phyloP scores from a whole-genome alignment of 768 basidiomycete species.

The Hygrophorus pudorinus region DNA sequence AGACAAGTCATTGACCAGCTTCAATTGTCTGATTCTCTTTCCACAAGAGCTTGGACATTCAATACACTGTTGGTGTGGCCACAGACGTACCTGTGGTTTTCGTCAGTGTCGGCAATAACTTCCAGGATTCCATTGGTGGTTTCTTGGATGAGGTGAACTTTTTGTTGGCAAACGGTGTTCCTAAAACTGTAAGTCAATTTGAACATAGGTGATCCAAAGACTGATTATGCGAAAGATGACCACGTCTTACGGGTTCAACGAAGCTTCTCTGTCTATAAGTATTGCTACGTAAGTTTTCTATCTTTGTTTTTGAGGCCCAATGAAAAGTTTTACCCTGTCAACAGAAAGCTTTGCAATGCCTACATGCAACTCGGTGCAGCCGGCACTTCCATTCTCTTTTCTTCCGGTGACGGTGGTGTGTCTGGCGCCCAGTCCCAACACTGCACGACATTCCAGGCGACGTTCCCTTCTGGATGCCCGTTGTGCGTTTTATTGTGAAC shows the following conservation, averaged over 20 bases:
- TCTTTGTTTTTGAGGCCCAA: not conserved
- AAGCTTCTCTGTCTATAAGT: constrained; percentile 11
- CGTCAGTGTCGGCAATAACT: constrained; percentile 21
- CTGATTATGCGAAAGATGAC: constrained; percentile 20
- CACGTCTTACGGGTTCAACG: constrained; percentile 44
- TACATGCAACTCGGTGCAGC: constrained; percentile 33
- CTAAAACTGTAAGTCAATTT: no score
- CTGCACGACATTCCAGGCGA: constrained; percentile 1
- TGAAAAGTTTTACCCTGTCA: not conserved
- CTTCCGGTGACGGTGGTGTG: constrained; percentile 40
- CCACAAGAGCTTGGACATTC: constrained; percentile 19
- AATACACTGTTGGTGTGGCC: constrained; percentile 29
- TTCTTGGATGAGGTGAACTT: constrained; percentile 25
- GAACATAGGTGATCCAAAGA: no score
- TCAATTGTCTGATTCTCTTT: not conserved
- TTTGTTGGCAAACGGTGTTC: constrained; percentile 8
- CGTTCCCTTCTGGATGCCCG: constrained; percentile 41
- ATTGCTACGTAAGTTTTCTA: not conserved
- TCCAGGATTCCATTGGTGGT: constrained; percentile 21
- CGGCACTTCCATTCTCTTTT: constrained; percentile 38
- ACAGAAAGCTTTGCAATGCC: constrained; percentile 18
- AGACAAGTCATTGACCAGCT: no score
- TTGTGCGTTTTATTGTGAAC: constrained; percentile 11
- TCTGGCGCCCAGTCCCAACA: constrained; percentile 23
- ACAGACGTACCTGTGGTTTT: constrained; percentile 23